Base-by-base conservation (phyloP, 495 filamentous ascomycete species). In the Xylaria castorea region DNA sequence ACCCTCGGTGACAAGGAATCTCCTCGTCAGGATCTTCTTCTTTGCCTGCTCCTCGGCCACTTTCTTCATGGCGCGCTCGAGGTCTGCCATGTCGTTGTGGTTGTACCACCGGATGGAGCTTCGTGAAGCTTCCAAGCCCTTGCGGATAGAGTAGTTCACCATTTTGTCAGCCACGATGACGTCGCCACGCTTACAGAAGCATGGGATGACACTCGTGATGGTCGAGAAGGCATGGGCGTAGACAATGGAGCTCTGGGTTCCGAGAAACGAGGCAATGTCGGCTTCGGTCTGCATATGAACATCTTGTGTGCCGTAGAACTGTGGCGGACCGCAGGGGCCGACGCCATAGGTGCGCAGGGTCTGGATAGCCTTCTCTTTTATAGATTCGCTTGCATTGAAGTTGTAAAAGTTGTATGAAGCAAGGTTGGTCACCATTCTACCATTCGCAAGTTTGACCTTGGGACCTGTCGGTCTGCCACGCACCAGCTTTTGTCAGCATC, bases 271-370 rank as follows among this genome's bases (percentile, higher is more conserved):
- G 4, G 96, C 94, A 79, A 99, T 94, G 81, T 99, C 95, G 51
- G 93, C 91, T 81, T 99, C 97, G 2, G 93, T 93, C 84, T 95
- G 94, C 89, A 98, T 94, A 81, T 99, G 97, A 25, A 99, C 94
- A 83, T 99, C 96, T 79, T 99, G 97, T 32, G 93, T 98, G 66
- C 94, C 96, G 84, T 99, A 99, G 84, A 99, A 99, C 46, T 95
- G 94, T 18, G 96, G 95, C 3, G 96, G 96, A 44, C 95, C 94
- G 81, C 96, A 99, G 65, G 96, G 94, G 27, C 96, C 96, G 46
- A 98, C 97, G 53, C 96, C 96, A 76, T 99, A 98, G 71, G 91
- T 95, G 64, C 95, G 93, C 32, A 99, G 88, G 7, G 95, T 96
- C 78, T 94, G 91, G 73, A 98, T 93, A 0, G 95, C 96, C 79